Evolutionary conservation across 306 rosid genomes (phyloP), one percentile per base, ranked within the genome.

Genomic region (Rubus idaeus): DNA sequence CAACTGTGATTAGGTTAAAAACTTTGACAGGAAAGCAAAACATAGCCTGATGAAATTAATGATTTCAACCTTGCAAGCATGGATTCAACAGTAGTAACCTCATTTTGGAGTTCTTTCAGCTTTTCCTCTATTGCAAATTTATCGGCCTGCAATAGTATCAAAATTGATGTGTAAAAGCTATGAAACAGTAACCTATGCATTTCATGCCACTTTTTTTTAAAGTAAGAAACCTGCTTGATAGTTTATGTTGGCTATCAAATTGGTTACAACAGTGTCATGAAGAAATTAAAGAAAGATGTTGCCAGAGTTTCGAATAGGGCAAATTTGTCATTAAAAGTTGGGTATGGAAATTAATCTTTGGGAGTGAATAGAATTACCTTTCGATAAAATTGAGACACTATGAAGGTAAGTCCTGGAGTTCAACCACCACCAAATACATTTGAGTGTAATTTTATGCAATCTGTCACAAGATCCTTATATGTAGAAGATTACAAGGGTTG

Each of bases 91-190:
- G 65, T 82, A 66, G 81, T 78, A 79, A 87, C 78, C 76, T 88
- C 97, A 68, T 52, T 64, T 74, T 68, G 85, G 51, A 92, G 91
- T 79, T 42, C 83, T 83, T 85, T 88, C 74, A 92, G 67, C 86
- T 77, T 89, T 80, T 92, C 88, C 84, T 81, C 91, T 78, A 81
- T 30, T 83, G 82, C 89, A 84, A 86, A 92, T 80, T 86, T 90
- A 86, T 91, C 97, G 46, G 86, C 96, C 98, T 94, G 84, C 80
- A 89, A 74, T 71, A 79, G 64, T 71, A 68, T 39, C 10, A 78
- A 72, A 82, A 73, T 56, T 67, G 51, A 35, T 55, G 49, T 9
- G 51, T 42, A 35, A 62, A 64, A 40, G 42, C 41, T 72, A 58
- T 57, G 18, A 35, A 55, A 51, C 9, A 47, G 11, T 14, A 30